A percentile compares a stretch with the other conserved stretches of the same genome.
Conservation (phyloP, 2,329 filamentous ascomycete genomes). For the Monilinia laxa region DNA sequence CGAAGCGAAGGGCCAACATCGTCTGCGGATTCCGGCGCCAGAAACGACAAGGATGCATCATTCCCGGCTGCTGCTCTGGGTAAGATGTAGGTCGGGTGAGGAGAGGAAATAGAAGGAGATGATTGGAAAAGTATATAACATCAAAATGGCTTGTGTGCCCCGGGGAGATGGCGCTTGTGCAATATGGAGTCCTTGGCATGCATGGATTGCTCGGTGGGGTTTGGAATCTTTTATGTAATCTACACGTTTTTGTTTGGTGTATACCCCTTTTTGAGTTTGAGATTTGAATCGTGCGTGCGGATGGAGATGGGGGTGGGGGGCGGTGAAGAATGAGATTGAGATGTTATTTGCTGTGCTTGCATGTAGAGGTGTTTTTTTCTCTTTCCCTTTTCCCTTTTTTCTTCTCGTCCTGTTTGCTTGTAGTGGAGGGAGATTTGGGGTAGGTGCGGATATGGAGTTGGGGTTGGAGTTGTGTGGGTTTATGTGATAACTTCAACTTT, state of each 20-base stretch:
- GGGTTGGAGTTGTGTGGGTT: too few relatives aligned
- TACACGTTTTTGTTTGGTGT: slow-evolving; percentile 7
- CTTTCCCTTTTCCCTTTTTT: too few relatives aligned
- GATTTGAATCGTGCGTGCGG: background rate
- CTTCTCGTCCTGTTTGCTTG: too few relatives aligned
- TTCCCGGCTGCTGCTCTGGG: background rate
- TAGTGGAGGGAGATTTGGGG: too few relatives aligned
- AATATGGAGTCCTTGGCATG: slow-evolving; percentile 3
- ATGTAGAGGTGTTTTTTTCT: too few relatives aligned
- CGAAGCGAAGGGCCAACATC: background rate
- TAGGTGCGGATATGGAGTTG: too few relatives aligned
- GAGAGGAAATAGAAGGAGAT: background rate
- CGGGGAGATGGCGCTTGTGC: background rate
- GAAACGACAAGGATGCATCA: background rate
- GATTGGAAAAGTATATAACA: background rate
- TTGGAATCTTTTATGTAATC: background rate
- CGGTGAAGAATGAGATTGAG: too few relatives aligned
- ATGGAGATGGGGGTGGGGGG: too few relatives aligned
- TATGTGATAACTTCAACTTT: too few relatives aligned
- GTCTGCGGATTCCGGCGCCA: background rate
- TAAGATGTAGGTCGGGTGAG: background rate
- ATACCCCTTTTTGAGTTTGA: slow-evolving; percentile 9
- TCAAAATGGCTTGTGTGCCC: background rate
- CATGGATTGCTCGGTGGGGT: slow-evolving; percentile 5
- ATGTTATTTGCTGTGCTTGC: too few relatives aligned